Percentiles rank a stretch among this genome's conserved stretches.
These are phyloP conservation scores for Clonostachys byssicola DNA, from an alignment of 2,329 filamentous ascomycete species.

Conservation along the genomic window DNA sequence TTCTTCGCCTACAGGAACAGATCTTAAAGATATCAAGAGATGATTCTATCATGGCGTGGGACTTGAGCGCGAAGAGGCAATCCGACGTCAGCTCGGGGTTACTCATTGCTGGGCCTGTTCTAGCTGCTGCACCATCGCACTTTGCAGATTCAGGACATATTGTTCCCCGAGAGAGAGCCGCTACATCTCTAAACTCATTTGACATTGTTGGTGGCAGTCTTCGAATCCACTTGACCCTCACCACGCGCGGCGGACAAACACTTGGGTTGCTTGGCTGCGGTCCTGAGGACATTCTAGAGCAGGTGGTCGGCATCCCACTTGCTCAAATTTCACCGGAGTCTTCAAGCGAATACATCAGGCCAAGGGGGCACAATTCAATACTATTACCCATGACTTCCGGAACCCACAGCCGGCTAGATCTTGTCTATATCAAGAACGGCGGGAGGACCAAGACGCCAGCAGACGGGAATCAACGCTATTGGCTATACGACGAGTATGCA, in stretches of 20 bases:
- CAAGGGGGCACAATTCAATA: not conserved
- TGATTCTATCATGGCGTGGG: slow-evolving; percentile 10
- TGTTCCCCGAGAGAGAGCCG: not conserved
- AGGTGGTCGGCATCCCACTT: not conserved
- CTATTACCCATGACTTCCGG: not conserved
- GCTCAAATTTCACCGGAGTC: not conserved
- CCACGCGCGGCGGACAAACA: not conserved
- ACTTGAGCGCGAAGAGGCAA: not conserved
- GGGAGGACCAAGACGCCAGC: too few species aligned
- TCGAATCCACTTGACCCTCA: not conserved
- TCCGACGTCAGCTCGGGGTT: not conserved
- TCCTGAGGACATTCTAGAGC: not conserved
- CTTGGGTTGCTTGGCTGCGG: not conserved
- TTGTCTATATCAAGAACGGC: not conserved
- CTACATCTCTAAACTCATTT: not conserved
- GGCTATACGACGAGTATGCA: too few species aligned
- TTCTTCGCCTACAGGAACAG: slow-evolving; percentile 11
- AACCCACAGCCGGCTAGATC: not conserved
- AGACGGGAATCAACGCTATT: too few species aligned
- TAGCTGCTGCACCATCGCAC: not conserved
- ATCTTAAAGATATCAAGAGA: slow-evolving; percentile 9
- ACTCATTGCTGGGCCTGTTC: not conserved
- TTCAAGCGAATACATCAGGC: not conserved
- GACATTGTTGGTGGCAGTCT: not conserved
- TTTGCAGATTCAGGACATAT: not conserved